These are phyloP conservation scores for Stagonosporopsis cucurbitacearum DNA, from an alignment of 2,329 filamentous ascomycete species.

Conservation along the genomic window DNA sequence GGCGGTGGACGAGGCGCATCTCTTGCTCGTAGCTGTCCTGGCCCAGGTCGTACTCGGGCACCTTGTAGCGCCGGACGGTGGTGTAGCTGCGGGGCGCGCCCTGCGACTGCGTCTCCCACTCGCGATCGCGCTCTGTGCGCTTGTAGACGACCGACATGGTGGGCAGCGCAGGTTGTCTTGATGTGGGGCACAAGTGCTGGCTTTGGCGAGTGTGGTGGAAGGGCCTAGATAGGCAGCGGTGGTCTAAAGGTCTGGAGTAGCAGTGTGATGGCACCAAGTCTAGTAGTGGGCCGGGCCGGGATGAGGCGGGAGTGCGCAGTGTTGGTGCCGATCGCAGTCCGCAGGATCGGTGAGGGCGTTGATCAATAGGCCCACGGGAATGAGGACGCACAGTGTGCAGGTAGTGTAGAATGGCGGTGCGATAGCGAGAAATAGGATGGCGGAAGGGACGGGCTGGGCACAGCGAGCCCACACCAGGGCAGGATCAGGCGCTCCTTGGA, in stretches of 20 bases:
- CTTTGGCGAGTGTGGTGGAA: no score
- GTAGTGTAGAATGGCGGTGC: conserved; percentile 1
- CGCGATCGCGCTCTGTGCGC: conserved; percentile 51
- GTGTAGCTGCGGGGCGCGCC: conserved; percentile 55
- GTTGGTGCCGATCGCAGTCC: conserved; percentile 27
- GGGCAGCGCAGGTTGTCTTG: conserved; percentile 6
- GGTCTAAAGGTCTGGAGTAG: no score
- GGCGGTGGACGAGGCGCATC: conserved; percentile 55
- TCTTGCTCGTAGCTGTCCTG: conserved; percentile 55
- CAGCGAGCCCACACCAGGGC: conserved; percentile 3
- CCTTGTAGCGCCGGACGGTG: conserved; percentile 66
- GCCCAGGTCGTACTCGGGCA: conserved; percentile 55
- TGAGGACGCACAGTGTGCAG: conserved; percentile 14
- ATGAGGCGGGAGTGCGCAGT: conserved; percentile 26
- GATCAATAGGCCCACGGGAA: conserved; percentile 21
- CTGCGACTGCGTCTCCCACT: conserved; percentile 50
- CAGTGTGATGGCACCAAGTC: background rate
- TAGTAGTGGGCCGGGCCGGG: conserved; percentile 20
- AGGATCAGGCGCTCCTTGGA: conserved; percentile 19
- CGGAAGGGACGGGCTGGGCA: conserved; percentile 12
- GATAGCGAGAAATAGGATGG: conserved; percentile 8
- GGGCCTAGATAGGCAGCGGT: no score
- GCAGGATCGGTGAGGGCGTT: conserved; percentile 24
- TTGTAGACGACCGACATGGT: conserved; percentile 56
- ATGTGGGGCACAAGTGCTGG: no score